These are phyloP conservation scores for Quillaja saponaria DNA, from an alignment of 306 rosid species.

Conservation along the genomic window DNA sequence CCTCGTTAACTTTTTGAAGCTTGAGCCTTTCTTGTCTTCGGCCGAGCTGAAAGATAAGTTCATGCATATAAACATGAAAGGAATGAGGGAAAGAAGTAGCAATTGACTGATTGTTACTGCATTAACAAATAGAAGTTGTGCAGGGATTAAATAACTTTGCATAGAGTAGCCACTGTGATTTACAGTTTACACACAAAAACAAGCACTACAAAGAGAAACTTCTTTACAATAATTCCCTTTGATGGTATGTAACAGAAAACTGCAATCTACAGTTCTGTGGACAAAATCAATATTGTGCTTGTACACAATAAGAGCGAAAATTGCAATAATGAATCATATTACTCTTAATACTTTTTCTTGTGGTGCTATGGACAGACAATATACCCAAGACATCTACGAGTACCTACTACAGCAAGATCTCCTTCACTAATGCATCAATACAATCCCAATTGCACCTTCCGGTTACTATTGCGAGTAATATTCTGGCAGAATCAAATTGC, in stretches of 20 bases:
- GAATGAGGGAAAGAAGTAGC: no score
- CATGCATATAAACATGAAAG: no score
- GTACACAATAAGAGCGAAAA: conserved; percentile 29
- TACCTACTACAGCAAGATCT: conserved; percentile 24
- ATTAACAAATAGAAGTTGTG: no score
- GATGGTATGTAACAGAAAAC: no score
- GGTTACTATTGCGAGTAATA: conserved; percentile 33
- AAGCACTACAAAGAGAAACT: conserved; percentile 2
- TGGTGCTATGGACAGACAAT: conserved; percentile 27
- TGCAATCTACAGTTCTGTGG: background rate
- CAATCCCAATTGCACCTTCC: conserved; percentile 26
- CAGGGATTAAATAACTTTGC: no score
- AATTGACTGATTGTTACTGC: no score
- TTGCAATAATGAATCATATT: background rate
- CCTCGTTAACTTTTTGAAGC: no score
- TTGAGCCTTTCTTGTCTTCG: no score
- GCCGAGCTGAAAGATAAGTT: no score
- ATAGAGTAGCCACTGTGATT: no score
- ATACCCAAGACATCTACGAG: conserved; percentile 19
- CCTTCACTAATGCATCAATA: conserved; percentile 29
- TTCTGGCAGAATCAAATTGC: conserved; percentile 36
- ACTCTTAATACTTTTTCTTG: conserved; percentile 11
- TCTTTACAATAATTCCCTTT: no score
- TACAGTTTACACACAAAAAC: background rate
- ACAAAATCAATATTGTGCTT: conserved; percentile 26